phyloP scores from a whole-genome alignment of 108 stramenopile species.

The Pseudonitzschia delicatissima region DNA sequence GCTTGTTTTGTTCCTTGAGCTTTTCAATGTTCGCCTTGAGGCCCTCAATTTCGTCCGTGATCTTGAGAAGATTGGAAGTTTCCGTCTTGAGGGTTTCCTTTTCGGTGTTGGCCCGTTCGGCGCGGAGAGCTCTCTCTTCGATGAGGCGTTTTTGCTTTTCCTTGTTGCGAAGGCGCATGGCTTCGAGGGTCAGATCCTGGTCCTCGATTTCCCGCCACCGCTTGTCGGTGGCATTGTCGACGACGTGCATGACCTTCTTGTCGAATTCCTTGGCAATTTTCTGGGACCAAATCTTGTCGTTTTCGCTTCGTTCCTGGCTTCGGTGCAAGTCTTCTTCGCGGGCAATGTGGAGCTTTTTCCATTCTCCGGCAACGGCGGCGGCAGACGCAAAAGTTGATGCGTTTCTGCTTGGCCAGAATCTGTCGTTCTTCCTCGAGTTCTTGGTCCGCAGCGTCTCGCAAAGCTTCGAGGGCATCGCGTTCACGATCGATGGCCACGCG shows the following conservation, averaged over 20 bases:
- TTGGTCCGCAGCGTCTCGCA: neutral
- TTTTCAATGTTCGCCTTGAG: neutral
- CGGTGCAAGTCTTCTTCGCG: neutral
- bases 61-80: neutral
- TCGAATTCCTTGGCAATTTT: neutral
- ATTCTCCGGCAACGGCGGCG: slow-evolving; percentile 1
- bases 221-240: slow-evolving; percentile 7
- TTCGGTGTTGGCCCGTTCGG: neutral
- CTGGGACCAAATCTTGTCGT: slow-evolving; percentile 4
- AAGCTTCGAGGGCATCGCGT: neutral
- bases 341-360: neutral
- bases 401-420: neutral
- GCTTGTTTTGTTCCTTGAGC: neutral
- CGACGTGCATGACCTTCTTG: neutral
- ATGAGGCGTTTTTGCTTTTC: neutral
- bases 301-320: neutral
- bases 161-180: neutral
- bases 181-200: neutral
- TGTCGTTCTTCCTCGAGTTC: neutral
- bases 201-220: slow-evolving; percentile 9
- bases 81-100: neutral
- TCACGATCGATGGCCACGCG: neutral
- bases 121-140: neutral
- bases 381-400: neutral
- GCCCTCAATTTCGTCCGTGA: neutral